Evolutionary conservation across 1,139 yeast species (phyloP), one percentile per base, ranked within the genome.

Genomic region (Spathaspora sp.): DNA sequence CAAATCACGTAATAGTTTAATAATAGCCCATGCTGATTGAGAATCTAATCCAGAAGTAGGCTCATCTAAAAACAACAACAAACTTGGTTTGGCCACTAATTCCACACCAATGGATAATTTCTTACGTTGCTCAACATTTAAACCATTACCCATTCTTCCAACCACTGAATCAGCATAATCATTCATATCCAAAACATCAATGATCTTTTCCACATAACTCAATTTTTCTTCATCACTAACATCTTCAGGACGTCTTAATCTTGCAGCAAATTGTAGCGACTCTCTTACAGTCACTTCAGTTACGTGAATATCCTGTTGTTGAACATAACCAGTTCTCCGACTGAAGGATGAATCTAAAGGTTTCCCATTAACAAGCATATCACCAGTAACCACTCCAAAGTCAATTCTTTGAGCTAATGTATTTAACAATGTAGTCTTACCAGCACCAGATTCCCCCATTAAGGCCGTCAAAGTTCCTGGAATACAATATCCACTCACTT

Each of bases 31-130:
- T 7, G 96, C 95, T 47, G 96, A 86, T 67, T 89, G 96, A 20
- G 96, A 88, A 63, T 89, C 96, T 55, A 89, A 74, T 60, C 97
- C 97, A 6, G 96, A 89, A 18, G 97, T 89, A 8, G 97, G 97
- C 64, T 89, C 97, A 68, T 89, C 97, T 59, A 89, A 76, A 67
- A 89, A 89, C 47, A 89, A 71, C 51, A 89, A 70, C 48, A 89
- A 72, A 54, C 85, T 84, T 4, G 97, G 96, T 63, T 86, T 89
- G 23, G 96, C 96, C 39, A 89, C 95, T 49, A 89, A 71, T 60
- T 89, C 96, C 48, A 89, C 95, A 54, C 95, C 89, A 64, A 84
- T 82, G 20, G 87, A 79, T 52, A 82, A 64, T 59, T 81, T 80
- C 68, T 82, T 82, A 56, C 86, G 70, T 63, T 82, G 86, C 57